Percentiles rank a stretch among this genome's conserved stretches.
Conservation (phyloP, 768 basidiomycete species). For the Hygrocybe punicea region DNA sequence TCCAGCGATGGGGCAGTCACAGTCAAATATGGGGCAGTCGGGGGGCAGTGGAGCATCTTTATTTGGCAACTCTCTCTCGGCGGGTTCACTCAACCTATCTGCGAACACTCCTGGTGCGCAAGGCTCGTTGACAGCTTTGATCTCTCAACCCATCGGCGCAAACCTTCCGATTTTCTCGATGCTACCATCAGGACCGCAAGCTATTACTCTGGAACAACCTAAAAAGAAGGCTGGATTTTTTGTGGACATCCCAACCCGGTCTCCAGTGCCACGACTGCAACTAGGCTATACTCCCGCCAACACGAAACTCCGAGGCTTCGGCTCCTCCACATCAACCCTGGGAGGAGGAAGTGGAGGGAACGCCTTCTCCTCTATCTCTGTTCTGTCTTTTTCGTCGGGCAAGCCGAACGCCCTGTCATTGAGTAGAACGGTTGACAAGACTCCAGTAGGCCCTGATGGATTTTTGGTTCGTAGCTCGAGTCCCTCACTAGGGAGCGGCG, state of each 20-base stretch:
- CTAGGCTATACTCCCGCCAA: slow-evolving; percentile 64
- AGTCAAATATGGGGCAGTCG: slow-evolving; percentile 34
- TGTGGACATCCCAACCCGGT: slow-evolving; percentile 71
- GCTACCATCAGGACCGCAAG: slow-evolving; percentile 68
- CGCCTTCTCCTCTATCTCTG: slow-evolving; percentile 34
- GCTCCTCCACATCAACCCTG: slow-evolving; percentile 43
- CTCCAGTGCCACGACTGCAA: slow-evolving; percentile 61
- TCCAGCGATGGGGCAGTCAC: slow-evolving; percentile 44
- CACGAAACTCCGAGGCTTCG: slow-evolving; percentile 72
- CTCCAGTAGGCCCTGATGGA: slow-evolving; percentile 50
- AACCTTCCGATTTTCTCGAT: slow-evolving; percentile 72
- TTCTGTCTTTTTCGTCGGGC: slow-evolving; percentile 50
- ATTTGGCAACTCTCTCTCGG: slow-evolving; percentile 40
- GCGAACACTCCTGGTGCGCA: slow-evolving; percentile 45
- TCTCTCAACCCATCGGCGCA: slow-evolving; percentile 77
- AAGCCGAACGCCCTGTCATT: slow-evolving; percentile 55
- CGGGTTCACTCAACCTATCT: slow-evolving; percentile 40
- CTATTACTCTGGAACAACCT: slow-evolving; percentile 54
- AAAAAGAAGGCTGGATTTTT: slow-evolving; percentile 74
- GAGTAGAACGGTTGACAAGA: slow-evolving; percentile 46
- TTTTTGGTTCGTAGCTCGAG: slow-evolving; percentile 59
- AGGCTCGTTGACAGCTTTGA: slow-evolving; percentile 74
- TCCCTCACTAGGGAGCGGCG: slow-evolving; percentile 65
- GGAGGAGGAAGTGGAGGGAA: slow-evolving; percentile 25
- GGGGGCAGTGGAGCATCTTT: slow-evolving; percentile 30